These are phyloP conservation scores for Chloris gayana DNA, from an alignment of 176 grass and related monocot species.

Conservation along the genomic window DNA sequence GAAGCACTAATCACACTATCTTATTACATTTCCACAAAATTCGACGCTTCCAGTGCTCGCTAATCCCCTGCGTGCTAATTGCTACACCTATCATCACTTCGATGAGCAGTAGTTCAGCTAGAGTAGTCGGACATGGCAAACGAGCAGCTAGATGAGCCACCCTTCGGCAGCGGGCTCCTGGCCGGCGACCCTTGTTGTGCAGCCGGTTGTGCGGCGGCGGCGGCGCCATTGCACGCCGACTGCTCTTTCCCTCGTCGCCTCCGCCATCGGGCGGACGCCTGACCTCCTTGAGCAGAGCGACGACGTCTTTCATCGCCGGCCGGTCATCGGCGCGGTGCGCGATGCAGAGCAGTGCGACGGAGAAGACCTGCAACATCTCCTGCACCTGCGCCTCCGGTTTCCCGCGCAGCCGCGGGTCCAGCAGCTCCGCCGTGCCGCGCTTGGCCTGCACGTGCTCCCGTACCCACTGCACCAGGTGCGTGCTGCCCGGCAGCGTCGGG, in stretches of 20 bases:
- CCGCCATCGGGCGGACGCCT: slow-evolving; percentile 36
- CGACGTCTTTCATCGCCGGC: slow-evolving; percentile 91
- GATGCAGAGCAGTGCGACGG: slow-evolving; percentile 70
- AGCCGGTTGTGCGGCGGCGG: background rate
- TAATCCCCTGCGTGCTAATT: background rate
- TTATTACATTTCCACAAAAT: slow-evolving; percentile 41
- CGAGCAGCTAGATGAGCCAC: slow-evolving; percentile 73
- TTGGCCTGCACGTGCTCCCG: slow-evolving; percentile 70
- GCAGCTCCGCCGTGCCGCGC: slow-evolving; percentile 46
- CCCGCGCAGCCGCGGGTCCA: slow-evolving; percentile 76
- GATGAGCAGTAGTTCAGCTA: slow-evolving; percentile 43
- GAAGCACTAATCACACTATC: slow-evolving; percentile 43
- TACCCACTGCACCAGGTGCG: slow-evolving; percentile 86
- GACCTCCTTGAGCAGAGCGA: slow-evolving; percentile 76
- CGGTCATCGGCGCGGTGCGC: slow-evolving; percentile 66
- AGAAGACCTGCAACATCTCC: slow-evolving; percentile 83
- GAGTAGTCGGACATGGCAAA: slow-evolving; percentile 96
- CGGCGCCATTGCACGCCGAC: background rate
- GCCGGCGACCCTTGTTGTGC: slow-evolving; percentile 35
- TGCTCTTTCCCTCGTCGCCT: slow-evolving; percentile 46
- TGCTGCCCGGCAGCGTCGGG: slow-evolving; percentile 68
- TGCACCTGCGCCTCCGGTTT: slow-evolving; percentile 67
- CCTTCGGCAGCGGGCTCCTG: slow-evolving; percentile 40
- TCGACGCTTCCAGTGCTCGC: background rate
- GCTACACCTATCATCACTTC: slow-evolving; percentile 30